Evolutionary conservation across 352 stramenopile species (phyloP).

Genomic region (Globisporangium megalacanthum): DNA sequence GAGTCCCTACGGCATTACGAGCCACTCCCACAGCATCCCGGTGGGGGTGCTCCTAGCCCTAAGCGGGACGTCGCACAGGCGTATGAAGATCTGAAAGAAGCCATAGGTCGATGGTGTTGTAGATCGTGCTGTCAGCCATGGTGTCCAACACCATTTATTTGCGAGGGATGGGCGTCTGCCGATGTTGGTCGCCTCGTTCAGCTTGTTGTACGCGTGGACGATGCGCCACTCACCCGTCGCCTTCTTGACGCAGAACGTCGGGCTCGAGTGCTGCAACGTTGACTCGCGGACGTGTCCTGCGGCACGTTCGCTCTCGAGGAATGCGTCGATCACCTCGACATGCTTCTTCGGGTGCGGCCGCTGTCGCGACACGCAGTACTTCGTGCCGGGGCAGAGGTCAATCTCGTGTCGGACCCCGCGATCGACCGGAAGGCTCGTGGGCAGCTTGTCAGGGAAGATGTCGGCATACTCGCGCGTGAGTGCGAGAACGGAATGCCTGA

Average conservation of each 20-base stretch:
- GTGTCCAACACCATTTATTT: conserved; percentile 23
- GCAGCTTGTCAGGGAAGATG: conserved; percentile 21
- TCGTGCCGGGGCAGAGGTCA: conserved; percentile 16
- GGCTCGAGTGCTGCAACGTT: conserved; percentile 18
- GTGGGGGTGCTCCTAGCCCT: conserved; percentile 19
- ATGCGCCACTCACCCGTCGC: conserved; percentile 19
- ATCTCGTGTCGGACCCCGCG: conserved; percentile 22
- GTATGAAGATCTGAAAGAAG: conserved; percentile 29
- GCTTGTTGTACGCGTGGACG: conserved; percentile 30
- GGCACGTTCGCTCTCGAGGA: conserved; percentile 14
- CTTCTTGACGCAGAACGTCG: conserved; percentile 26
- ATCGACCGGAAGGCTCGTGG: conserved; percentile 6
- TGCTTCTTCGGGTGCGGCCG: conserved; percentile 20
- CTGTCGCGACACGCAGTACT: conserved; percentile 27
- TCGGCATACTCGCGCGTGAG: too few relatives aligned
- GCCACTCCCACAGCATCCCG: conserved; percentile 23
- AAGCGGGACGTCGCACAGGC: conserved; percentile 5
- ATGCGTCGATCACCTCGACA: conserved; percentile 16
- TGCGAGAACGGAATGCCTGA: neutral
- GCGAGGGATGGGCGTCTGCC: conserved; percentile 23
- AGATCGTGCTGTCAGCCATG: conserved; percentile 24
- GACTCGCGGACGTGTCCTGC: conserved; percentile 16
- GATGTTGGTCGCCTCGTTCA: conserved; percentile 22
- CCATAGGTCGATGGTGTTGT: conserved; percentile 26
- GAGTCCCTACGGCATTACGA: conserved; percentile 22